Evolutionary conservation across 2,329 filamentous ascomycete species (phyloP), one percentile per base, ranked within the genome.

Genomic region (Phialophora chinensis): DNA sequence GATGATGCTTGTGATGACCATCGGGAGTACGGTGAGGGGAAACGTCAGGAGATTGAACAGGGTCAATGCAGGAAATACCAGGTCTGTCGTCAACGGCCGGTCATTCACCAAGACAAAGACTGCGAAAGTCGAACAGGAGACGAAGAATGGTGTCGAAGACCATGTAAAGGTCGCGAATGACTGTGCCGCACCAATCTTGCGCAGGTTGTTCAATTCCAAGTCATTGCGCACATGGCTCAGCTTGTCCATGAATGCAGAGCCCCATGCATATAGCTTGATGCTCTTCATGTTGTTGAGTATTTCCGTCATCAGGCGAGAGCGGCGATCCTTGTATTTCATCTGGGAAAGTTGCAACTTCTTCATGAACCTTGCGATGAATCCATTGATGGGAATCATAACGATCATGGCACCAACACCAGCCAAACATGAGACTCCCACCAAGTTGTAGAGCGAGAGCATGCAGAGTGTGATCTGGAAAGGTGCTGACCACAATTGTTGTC

Each of bases 221-320:
- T 99, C 95, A 79, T 99, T 99, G 79, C 95, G 89, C 67, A 99
- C 93, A 77, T 91, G 91, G 80, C 95, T 98, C 66, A 99, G 87
- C 80, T 96, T 97, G 79, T 93, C 95, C 89, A 97, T 97, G 77
- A 99, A 99, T 14, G 95, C 94, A 33, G 90, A 90, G 35, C 93
- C 94, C 95, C 95, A 99, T 33, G 95, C 95, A 77, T 97, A 99
- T 23, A 99, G 87, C 82, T 99, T 99, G 83, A 99, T 95, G 76
- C 93, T 96, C 83, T 99, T 99, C 91, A 99, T 99, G 80, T 98
- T 98, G 84, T 96, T 97, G 75, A 99, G 84, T 72, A 99, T 99
- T 79, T 99, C 95, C 6, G 94, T 96, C 84, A 98, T 97, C 66
- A 99, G 82, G 58, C 94, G 88, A 55, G 93, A 97, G 75, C 95